Conservation (phyloP, 2,329 filamentous ascomycete genomes). For the Phaeophleospora eucalypticola region DNA sequence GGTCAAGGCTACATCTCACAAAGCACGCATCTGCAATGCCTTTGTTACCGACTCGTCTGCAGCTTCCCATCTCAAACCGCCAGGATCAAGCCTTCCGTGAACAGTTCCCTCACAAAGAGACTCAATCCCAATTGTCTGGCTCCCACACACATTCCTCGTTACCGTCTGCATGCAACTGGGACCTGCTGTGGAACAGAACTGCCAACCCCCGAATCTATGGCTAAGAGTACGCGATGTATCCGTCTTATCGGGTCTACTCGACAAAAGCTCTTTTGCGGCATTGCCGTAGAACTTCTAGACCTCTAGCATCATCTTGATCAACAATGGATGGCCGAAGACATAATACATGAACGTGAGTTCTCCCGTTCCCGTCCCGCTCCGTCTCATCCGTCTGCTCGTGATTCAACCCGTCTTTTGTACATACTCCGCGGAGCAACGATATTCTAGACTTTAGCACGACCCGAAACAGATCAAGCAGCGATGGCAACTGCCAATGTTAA, state of each 20-base stretch:
- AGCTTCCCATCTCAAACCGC: too few species aligned
- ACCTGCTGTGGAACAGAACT: conserved; percentile 5
- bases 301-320: neutral
- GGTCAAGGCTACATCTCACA: too few species aligned
- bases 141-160: conserved; percentile 24
- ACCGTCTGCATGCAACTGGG: conserved; percentile 22
- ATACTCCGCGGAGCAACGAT: conserved; percentile 4
- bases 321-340: neutral
- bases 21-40: neutral
- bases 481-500: conserved; percentile 28
- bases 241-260: conserved; percentile 7
- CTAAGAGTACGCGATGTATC: conserved; percentile 6
- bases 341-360: neutral
- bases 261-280: conserved; percentile 18
- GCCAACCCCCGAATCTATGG: conserved; percentile 11
- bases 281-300: conserved; percentile 7
- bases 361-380: conserved; percentile 5
- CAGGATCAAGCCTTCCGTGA: conserved; percentile 18
- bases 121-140: conserved; percentile 12
- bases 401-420: conserved; percentile 5
- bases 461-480: neutral
- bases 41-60: too few species aligned
- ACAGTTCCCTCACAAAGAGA: conserved; percentile 21
- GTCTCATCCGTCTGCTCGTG: conserved; percentile 4
- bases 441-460: conserved; percentile 2